Evolutionary conservation across 257 asterid genomes (phyloP).

Genomic region (Solanum pinnatisectum): DNA sequence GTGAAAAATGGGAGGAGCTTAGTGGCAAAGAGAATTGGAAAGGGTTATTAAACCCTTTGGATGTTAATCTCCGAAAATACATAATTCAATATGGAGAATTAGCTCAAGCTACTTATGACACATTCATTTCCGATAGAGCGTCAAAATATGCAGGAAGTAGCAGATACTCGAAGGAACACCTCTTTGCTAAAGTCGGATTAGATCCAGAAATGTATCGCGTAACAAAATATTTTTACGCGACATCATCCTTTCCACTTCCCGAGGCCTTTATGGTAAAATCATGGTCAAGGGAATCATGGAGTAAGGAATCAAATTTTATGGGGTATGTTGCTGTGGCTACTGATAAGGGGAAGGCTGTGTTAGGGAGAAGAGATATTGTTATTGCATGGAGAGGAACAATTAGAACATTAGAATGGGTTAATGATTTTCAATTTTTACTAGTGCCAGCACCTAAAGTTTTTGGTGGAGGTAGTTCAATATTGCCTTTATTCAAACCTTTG

Average conservation of each 20-base stretch:
- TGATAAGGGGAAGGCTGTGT: slow-evolving; percentile 42
- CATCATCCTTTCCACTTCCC: slow-evolving; percentile 42
- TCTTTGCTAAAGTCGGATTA: slow-evolving; percentile 43
- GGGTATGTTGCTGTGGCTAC: slow-evolving; percentile 80
- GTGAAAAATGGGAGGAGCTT: slow-evolving; percentile 52
- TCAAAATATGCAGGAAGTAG: slow-evolving; percentile 78
- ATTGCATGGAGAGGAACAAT: slow-evolving; percentile 79
- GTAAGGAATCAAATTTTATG: too few species aligned
- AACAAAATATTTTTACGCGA: slow-evolving; percentile 58
- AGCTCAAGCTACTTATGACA: slow-evolving; percentile 68
- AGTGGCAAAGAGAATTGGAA: slow-evolving; percentile 56
- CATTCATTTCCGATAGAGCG: slow-evolving; percentile 43
- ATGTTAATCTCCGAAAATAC: slow-evolving; percentile 59
- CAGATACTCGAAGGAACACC: slow-evolving; percentile 24
- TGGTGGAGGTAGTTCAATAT: slow-evolving; percentile 6
- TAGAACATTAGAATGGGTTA: slow-evolving; percentile 18
- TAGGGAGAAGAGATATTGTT: slow-evolving; percentile 76
- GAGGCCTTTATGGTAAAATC: slow-evolving; percentile 61
- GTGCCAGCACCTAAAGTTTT: slow-evolving; percentile 53
- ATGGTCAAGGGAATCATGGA: slow-evolving; percentile 67
- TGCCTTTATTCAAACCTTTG: background rate
- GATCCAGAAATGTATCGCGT: slow-evolving; percentile 40
- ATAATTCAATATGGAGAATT: slow-evolving; percentile 58
- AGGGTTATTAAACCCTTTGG: slow-evolving; percentile 61
- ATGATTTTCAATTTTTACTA: slow-evolving; percentile 44